Evolutionary conservation across 257 asterid genomes (phyloP), one percentile per base, ranked within the genome.

Genomic region (Eustoma russellianum): DNA sequence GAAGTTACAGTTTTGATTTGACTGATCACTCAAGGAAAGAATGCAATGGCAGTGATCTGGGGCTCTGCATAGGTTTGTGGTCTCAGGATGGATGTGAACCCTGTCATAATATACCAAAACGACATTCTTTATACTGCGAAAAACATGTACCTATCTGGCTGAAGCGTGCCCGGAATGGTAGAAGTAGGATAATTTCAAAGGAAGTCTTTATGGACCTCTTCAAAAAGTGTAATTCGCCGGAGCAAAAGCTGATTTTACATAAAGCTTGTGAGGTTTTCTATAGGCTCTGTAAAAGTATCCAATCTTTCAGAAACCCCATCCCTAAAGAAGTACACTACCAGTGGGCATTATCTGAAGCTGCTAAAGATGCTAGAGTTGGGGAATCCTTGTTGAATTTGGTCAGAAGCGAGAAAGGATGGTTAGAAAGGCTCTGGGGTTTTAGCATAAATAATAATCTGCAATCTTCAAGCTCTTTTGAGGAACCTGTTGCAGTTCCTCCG

Each of bases 111-210:
- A 67, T 66, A 68, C 91, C 95, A 33, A 88, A 76, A 61, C 74
- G 93, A 63, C 94, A 85, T 70, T 81, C 86, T 6, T 62, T 88
- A 17, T 92, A 88, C 67, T 92, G 99, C 52, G 99, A 88, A 52
- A 89, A 85, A 61, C 99, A 88, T 62, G 62, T 88, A 56, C 97
- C 97, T n/a, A 88, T 80, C 82, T 92, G 99, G 99, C 91, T 92
- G 34, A 92, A 88, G 65, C 97, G 99, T 65, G 99, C 99, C 17
- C 79, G 99, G 75, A 88, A 92, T 66, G 99, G 99, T 17, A 92
- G 75, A 77, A 81, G 86, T 66, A 76, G 99, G 79, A 85, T 92
- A 53, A 67, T 92, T 61, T 88, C 97, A 35, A 92, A 92, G 79
- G 99, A 92, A 70, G 94, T 92, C 44, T 92, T 85, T 66, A 17